Evolutionary conservation across 768 basidiomycete species (phyloP).

Genomic region (Lactifluus piperatus): DNA sequence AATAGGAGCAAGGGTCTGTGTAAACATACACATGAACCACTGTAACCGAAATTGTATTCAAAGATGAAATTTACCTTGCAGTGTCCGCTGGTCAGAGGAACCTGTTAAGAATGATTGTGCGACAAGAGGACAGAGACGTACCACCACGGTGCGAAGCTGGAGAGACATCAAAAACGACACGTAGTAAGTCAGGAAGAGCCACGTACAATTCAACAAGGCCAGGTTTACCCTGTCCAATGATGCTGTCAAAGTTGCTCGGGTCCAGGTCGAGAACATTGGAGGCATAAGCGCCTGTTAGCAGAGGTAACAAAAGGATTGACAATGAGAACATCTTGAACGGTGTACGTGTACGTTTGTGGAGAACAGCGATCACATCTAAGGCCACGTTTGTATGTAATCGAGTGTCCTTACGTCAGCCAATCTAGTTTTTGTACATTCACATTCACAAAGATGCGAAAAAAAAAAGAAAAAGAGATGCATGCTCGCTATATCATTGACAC

Average conservation of each 20-base stretch:
- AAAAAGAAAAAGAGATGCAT: no score
- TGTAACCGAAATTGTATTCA: not conserved
- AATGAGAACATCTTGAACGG: slow-evolving; percentile 49
- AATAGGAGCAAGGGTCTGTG: slow-evolving; percentile 73
- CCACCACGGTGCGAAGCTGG: slow-evolving; percentile 87
- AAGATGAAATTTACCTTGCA: slow-evolving; percentile 64
- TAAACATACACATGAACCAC: not conserved
- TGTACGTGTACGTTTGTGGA: slow-evolving; percentile 20
- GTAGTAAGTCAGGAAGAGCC: not conserved
- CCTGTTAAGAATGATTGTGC: not conserved
- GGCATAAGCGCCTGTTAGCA: slow-evolving; percentile 49
- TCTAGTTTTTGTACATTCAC: no score
- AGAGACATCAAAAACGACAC: not conserved
- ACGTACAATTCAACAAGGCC: slow-evolving; percentile 89
- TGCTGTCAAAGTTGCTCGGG: slow-evolving; percentile 62
- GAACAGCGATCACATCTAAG: no score
- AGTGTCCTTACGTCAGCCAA: not conserved
- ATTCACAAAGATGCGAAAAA: no score
- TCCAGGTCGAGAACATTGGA: slow-evolving; percentile 81
- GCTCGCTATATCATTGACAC: no score
- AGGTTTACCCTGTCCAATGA: slow-evolving; percentile 72
- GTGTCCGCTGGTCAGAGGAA: slow-evolving; percentile 48
- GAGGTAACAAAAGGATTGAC: slow-evolving; percentile 45
- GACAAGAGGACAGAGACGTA: slow-evolving; percentile 30
- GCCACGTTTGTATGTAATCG: not conserved